Evolutionary conservation across 2,329 filamentous ascomycete genomes (phyloP), one percentile per base, ranked within the genome.

Genomic region (Bretziella fagacearum): DNA sequence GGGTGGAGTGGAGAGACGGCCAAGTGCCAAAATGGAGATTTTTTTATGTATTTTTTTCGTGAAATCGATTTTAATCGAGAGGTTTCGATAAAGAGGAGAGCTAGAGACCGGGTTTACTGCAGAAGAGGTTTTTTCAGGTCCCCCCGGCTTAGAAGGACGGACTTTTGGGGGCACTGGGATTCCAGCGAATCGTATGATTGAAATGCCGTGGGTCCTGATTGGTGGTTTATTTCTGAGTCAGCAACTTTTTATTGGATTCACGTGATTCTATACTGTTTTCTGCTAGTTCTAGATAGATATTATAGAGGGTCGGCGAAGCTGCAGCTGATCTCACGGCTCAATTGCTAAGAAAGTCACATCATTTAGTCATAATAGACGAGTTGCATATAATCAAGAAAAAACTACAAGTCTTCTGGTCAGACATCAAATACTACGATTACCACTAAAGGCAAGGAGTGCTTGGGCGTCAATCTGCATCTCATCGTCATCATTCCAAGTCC

Each of bases 141-240:
- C 13, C 20, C 35, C 15, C 35, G 22, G 45, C 25, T 17, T 23
- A 10, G 18, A 39, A 45, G 33, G 32, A 40, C 44, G 25, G 27
- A 29, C 33, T 17, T 15, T 23, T 39, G 25, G 32, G 20, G 27
- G 17, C n/a, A 20, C 29, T 39, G 39, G 46, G 25, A 17, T 44
- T 37, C 18, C 32, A 36, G 37, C 36, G 25, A 51, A 41, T 51
- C 45, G 49, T 47, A 51, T 48, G 49, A 51, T 48, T 46, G 36
- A 51, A 27, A 51, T 47, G 27, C 27, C 41, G 32, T 40, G 45
- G 26, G 29, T 30, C 35, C 33, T 51, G 45, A 51, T 51, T 51
- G 48, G 41, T 40, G 39, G 32, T 15, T 17, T 11, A 2, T 17
- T 15, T 39, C 48, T 47, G 44, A 51, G 30, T 51, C 49, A 51